Percentiles rank a stretch among this genome's conserved stretches.
These are phyloP conservation scores for Huntiella decipiens DNA, from an alignment of 2,329 filamentous ascomycete species.

Conservation along the genomic window DNA sequence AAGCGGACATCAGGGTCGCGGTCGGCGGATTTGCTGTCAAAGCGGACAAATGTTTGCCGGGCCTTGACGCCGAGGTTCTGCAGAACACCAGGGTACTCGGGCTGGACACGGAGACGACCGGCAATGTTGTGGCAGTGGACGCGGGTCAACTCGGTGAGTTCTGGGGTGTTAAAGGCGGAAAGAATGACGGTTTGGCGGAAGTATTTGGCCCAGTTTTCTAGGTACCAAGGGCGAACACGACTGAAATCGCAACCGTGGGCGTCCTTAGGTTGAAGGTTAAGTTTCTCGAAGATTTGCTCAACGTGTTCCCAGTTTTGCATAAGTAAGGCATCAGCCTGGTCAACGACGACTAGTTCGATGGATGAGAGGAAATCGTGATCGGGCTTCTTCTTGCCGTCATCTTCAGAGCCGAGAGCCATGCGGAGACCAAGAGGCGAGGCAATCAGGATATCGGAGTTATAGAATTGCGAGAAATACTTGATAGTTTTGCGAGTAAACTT, in stretches of 20 bases:
- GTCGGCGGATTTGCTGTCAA: constrained; percentile 38
- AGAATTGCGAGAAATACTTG: constrained; percentile 89
- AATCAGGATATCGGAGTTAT: constrained; percentile 87
- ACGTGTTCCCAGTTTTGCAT: constrained; percentile 99
- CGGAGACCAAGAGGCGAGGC: constrained; percentile 78
- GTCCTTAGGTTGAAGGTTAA: constrained; percentile 79
- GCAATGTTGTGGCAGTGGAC: constrained; percentile 60
- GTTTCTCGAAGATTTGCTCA: constrained; percentile 74
- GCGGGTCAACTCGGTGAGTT: constrained; percentile 64
- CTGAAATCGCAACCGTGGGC: constrained; percentile 87
- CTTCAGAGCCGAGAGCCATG: constrained; percentile 72
- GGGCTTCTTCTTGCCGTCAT: constrained; percentile 34
- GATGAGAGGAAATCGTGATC: constrained; percentile 89
- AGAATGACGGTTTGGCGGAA: constrained; percentile 75
- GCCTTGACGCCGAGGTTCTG: constrained; percentile 52
- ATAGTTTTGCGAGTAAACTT: constrained; percentile 94
- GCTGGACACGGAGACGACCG: constrained; percentile 55
- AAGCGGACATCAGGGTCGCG: constrained; percentile 77
- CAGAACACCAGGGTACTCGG: constrained; percentile 49
- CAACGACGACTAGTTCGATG: constrained; percentile 74
- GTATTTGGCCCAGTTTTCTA: constrained; percentile 65
- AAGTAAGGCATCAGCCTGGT: constrained; percentile 79
- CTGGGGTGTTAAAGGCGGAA: constrained; percentile 70
- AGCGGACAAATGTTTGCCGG: constrained; percentile 78
- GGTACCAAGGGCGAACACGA: constrained; percentile 75